Base-by-base conservation (phyloP, 495 filamentous ascomycete genomes). In the Diplogelasinospora grovesii region DNA sequence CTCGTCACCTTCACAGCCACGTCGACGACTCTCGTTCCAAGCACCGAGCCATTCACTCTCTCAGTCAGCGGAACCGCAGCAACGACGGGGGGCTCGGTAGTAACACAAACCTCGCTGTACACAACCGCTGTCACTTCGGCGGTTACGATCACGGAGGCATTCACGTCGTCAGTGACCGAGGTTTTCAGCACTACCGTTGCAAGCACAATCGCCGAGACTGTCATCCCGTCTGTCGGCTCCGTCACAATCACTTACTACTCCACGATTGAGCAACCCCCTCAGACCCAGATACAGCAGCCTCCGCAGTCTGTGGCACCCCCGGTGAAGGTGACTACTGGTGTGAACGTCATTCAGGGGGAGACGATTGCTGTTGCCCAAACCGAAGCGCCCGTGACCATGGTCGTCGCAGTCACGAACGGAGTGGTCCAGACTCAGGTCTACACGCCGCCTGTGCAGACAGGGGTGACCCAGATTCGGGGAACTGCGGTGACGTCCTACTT, bases 241-340 rank as follows among this genome's bases (percentile, higher is more conserved):
- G 43, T 57, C 13, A 57, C 54, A 9, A 41, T 56, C 31, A 61
- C 55, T 0, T 51, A 48, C 32, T 61, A 48, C 27, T 28, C 37
- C n/a, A 61, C 55, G 3, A 32, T 49, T 24, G 8, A 13, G 8
- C 8, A 32, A 8, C 39, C 3, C 30, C 24, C 11, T 38, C 43
- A 15, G 30, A 33, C 21, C 35, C 37, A 0, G 20, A 39, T 37
- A 27, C 26, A 14, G 10, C 22, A 41, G 8, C 28, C 36, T 15
- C 37, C 37, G 1, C 24, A 34, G 4, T 22, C 5, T 14, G 7
- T 9, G 25, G n/a, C 9, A 13, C 20, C 2, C 44, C 46, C n/a
- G 2, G 40, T 46, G 5, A 30, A 41, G 21, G 38, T 45, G 0
- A 52, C 46, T n/a, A n/a, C n/a, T 1, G 36, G 40, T 4, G 37